phyloP scores from a whole-genome alignment of 495 filamentous ascomycete species.

The Hypomontagnella monticulosa region DNA sequence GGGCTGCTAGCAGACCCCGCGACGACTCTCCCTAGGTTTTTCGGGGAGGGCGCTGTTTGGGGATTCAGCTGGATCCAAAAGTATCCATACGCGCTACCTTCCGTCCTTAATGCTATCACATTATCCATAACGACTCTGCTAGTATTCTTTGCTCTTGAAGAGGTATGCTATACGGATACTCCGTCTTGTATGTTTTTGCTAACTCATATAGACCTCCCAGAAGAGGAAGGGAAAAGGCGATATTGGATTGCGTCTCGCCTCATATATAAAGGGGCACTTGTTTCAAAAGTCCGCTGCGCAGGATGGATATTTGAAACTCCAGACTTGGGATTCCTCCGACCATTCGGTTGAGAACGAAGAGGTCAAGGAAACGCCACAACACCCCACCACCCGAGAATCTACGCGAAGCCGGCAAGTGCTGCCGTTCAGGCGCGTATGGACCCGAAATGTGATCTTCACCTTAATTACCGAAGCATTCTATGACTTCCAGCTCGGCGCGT shows the following conservation, averaged over 20 bases:
- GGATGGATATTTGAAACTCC: slow-evolving; percentile 37
- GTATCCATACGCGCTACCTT: slow-evolving; percentile 75
- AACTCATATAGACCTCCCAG: slow-evolving; percentile 52
- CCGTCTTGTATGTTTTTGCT: background rate
- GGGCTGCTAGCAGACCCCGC: slow-evolving; percentile 73
- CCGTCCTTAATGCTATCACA: slow-evolving; percentile 69
- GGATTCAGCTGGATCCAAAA: slow-evolving; percentile 65
- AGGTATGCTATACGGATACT: slow-evolving; percentile 53
- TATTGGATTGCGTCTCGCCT: slow-evolving; percentile 47
- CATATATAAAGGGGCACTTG: slow-evolving; percentile 22
- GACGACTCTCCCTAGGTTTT: slow-evolving; percentile 65
- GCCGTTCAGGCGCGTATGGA: slow-evolving; percentile 81
- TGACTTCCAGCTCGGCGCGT: slow-evolving; percentile 81
- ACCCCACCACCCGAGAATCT: slow-evolving; percentile 2
- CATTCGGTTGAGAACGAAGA: slow-evolving; percentile 20
- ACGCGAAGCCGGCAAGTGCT: slow-evolving; percentile 52
- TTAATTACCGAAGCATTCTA: slow-evolving; percentile 74
- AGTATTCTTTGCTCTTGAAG: slow-evolving; percentile 70
- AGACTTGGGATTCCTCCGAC: slow-evolving; percentile 30
- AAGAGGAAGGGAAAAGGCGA: slow-evolving; percentile 53
- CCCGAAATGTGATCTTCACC: slow-evolving; percentile 74
- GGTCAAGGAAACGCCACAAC: slow-evolving; percentile 4
- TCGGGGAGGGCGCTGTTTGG: slow-evolving; percentile 59
- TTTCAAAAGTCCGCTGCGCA: slow-evolving; percentile 10
- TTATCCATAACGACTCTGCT: slow-evolving; percentile 59